phyloP scores from a whole-genome alignment of 1,139 yeast species.

The Yamadazyma epiphylla region DNA sequence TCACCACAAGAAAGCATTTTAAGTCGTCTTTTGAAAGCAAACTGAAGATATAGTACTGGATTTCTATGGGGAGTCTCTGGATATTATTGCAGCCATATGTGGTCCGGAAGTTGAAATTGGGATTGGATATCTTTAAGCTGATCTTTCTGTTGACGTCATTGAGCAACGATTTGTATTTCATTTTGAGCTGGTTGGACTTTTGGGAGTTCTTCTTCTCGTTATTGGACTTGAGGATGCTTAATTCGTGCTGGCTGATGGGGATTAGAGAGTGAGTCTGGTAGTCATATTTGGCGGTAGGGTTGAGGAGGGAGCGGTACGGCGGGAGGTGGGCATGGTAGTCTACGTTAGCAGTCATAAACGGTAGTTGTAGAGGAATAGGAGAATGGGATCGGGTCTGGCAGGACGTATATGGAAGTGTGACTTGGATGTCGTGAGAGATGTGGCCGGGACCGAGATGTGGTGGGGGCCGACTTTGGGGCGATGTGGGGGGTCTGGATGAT shows the following conservation, averaged over 20 bases:
- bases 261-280: slow-evolving; percentile 38
- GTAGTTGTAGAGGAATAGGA: too few relatives aligned
- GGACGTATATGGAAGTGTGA: too few relatives aligned
- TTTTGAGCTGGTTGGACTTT: slow-evolving; percentile 21
- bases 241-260: slow-evolving; percentile 36
- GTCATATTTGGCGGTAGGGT: slow-evolving; percentile 41
- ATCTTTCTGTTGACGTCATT: slow-evolving; percentile 37
- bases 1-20: slow-evolving; percentile 44
- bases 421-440: too few relatives aligned
- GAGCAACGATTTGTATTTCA: slow-evolving; percentile 42
- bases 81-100: slow-evolving; percentile 1
- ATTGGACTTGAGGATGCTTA: slow-evolving; percentile 5
- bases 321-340: slow-evolving; percentile 39
- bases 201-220: slow-evolving; percentile 7
- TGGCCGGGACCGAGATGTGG: too few relatives aligned
- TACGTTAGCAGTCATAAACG: slow-evolving; percentile 4
- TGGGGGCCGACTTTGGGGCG: too few relatives aligned
- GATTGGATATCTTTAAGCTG: slow-evolving; percentile 12
- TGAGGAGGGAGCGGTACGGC: slow-evolving; percentile 41
- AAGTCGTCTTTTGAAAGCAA: slow-evolving; percentile 26
- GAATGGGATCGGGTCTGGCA: too few relatives aligned
- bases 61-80: slow-evolving; percentile 29
- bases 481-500: too few relatives aligned
- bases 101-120: slow-evolving; percentile 1
- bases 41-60: slow-evolving; percentile 29